Evolutionary conservation across 2,329 filamentous ascomycete species (phyloP), one percentile per base, ranked within the genome.

Genomic region (Plectosphaerella sp.): DNA sequence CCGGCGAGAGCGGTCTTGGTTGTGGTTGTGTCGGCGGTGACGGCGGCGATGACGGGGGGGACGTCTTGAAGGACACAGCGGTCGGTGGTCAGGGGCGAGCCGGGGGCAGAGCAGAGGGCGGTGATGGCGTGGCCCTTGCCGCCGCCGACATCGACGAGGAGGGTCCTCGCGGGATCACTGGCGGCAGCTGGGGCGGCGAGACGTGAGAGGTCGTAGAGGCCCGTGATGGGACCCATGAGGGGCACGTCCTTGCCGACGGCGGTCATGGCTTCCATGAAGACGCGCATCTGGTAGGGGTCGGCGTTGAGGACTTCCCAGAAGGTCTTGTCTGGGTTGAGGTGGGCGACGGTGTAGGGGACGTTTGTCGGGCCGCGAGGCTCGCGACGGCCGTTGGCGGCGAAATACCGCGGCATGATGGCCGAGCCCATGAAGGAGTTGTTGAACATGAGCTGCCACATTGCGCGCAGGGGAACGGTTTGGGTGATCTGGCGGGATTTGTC

Each of bases 121-220:
- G 57, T 58, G 33, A 68, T 55, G 35, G 49, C 47, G 47, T 54
- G 55, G 9, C 68, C 67, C 41, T 59, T 62, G 8, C 67, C 62
- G n/a, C 64, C 67, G 22, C 67, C 67, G 28, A 70, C 62, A 53
- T 71, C 67, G 16, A 70, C 66, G 15, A 71, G 48, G 2, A 67
- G 50, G 0, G 55, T 39, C 9, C 66, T 56, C 16, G 49, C 49
- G 1, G 41, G 25, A 11, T 37, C 16, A 12, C 24, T 41, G 6
- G 48, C 16, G 8, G 55, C 50, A 9, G 20, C n/a, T 0, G 52
- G 52, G 7, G 54, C 43, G 3, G 53, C 49, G 2, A 64, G 55
- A 67, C 67, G 70, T 20, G 54, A 47, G 37, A 67, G 64, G 52
- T 68, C 62, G 52, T 71, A 72, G 14, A 57, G 48, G 4, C 63